Base-by-base conservation (phyloP, 345 rosid genomes). In the Cardiospermum halicacabum region DNA sequence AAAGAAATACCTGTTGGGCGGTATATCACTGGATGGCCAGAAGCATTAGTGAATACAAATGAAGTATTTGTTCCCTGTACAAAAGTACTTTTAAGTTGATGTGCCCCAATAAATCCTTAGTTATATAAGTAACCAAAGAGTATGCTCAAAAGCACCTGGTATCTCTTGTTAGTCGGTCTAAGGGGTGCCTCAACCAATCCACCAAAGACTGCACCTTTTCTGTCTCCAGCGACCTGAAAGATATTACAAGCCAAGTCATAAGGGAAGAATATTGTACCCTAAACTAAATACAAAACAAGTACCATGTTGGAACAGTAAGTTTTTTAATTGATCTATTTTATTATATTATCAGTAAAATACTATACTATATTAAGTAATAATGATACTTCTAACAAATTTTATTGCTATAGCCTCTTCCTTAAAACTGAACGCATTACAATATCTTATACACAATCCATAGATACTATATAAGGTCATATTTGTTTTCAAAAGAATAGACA, bases 171-270 rank as follows among this genome's bases (percentile, higher is more conserved):
- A 66, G 84, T 81, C 68, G 96, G 89, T 74, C 68, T 81, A 47
- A 94, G 77, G 48, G 99, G 97, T 62, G 97, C 95, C 66, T 94
- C 99, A 13, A 94, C 92, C 75, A 91, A 77, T 71, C 97, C 96
- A 74, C 99, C 97, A 77, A 94, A 90, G 40, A 91, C 96, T 1
- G 89, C 92, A 63, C 95, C 99, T 78, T 87, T 91, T 42, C 69
- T 76, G 69, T 94, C 99, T 69, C 97, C 97, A 77, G 91, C 84
- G 60, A 91, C 92, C 97, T 94, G 73, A 26, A 28, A 74, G 50
- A 76, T 64, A 21, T 70, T n/a, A 18, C 47, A 68, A 19, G 24
- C 18, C 10, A 8, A 43, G n/a, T 56, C 65, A 24, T 40, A 64
- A 11, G 36, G 2, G 30, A 12, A 64, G 55, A 19, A 40, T 18